These are phyloP conservation scores for Escallonia herrerae DNA, from an alignment of 129 eudicot genomes.

Conservation along the genomic window DNA sequence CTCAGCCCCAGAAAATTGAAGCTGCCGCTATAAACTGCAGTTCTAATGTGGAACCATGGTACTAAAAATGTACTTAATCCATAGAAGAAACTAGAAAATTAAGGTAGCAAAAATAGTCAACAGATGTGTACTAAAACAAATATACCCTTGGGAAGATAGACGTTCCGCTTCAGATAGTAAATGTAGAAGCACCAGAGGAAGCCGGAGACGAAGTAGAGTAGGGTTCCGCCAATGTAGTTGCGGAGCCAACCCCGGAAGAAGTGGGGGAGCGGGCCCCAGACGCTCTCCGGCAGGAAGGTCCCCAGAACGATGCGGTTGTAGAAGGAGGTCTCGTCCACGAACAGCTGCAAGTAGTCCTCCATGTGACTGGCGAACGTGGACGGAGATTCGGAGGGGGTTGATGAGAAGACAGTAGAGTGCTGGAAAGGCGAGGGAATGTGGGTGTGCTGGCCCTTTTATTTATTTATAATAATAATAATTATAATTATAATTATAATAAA, in stretches of 20 bases:
- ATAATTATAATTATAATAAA: too few species aligned
- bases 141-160: constrained; percentile 79
- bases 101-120: constrained; percentile 1
- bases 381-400: too few species aligned
- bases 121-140: neutral
- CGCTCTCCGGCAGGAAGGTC: constrained; percentile 38
- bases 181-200: constrained; percentile 80
- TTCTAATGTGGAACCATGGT: too few species aligned
- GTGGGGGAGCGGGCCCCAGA: constrained; percentile 64
- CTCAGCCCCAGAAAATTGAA: too few species aligned
- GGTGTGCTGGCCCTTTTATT: too few species aligned
- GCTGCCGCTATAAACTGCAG: too few species aligned
- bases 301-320: constrained; percentile 65
- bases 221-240: constrained; percentile 63
- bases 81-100: too few species aligned
- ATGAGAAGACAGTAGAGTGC: too few species aligned
- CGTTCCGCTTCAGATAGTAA: constrained; percentile 59
- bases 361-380: too few species aligned
- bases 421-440: too few species aligned
- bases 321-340: constrained; percentile 62
- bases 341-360: constrained; percentile 30
- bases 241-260: constrained; percentile 74
- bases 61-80: neutral
- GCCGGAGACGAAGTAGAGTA: constrained; percentile 58
- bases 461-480: too few species aligned